phyloP scores from a whole-genome alignment of 257 asterid species.

The Handroanthus guayacan region DNA sequence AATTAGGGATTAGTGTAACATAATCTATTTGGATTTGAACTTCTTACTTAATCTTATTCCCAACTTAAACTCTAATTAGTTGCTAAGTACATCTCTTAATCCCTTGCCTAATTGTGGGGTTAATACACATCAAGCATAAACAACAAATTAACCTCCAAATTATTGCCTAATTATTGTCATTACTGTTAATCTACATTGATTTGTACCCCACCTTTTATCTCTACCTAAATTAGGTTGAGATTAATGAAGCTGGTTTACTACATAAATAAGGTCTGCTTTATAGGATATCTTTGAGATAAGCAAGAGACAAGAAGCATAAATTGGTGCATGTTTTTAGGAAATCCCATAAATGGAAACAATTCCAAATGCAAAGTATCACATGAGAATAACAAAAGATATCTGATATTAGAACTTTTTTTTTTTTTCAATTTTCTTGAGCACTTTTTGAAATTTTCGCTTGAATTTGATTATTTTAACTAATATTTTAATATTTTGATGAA shows the following conservation, averaged over 20 bases:
- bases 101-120: conserved; percentile 20
- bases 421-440: no score
- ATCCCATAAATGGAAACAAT: neutral
- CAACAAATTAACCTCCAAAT: conserved; percentile 17
- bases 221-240: conserved; percentile 39
- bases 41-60: no score
- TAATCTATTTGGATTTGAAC: no score
- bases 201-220: conserved; percentile 35
- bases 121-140: conserved; percentile 19
- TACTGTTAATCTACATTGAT: conserved; percentile 17
- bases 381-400: no score
- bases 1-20: no score
- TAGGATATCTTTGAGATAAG: neutral
- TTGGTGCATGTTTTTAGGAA: neutral
- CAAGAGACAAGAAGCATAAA: neutral
- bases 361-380: no score
- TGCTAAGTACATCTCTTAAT: neutral
- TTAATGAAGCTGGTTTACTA: conserved; percentile 25
- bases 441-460: no score
- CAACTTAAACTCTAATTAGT: no score
- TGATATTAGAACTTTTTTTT: no score
- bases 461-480: no score
- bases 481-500: no score
- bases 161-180: conserved; percentile 33
- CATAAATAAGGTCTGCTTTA: neutral